Base-by-base conservation (phyloP, 257 asterid genomes). In the Capsicum chinense region DNA sequence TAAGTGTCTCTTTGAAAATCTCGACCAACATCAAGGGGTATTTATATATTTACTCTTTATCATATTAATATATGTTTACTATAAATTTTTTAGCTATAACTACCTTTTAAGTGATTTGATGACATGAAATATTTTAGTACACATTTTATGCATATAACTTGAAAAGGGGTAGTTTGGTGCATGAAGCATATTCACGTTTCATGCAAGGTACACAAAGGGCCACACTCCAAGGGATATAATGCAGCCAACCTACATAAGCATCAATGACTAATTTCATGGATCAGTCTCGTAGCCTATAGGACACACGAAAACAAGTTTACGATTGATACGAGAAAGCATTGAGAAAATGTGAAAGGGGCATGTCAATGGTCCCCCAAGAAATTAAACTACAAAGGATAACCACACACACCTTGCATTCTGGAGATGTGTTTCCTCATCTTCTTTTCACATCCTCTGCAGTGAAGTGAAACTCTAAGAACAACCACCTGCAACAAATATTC, bases 371-470 rank as follows among this genome's bases (percentile, higher is more conserved):
- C 81, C 62, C 63, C 64, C 15, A 26, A 54, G 4, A 78, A 76
- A 26, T 21, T 63, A 54, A 48, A 56, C 5, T 1, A 67, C 21
- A 50, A 76, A n/a, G 19, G 47, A 54, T 63, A 78, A 48, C 8
- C 13, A 79, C 79, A 83, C 80, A 83, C 19, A 57, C 86, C 86
- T 84, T 84, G 83, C 86, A 84, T 84, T 84, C 79, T 78, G n/a
- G 86, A 78, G 68, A 84, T 79, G 44, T 84, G 86, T 63, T 84
- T 84, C 73, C 83, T 84, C 63, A 84, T 69, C 81, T 84, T 84
- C 62, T 58, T 47, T 84, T 84, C 86, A 76, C 86, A 84, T 26
- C 86, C 86, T 81, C 69, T 84, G 47, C 86, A 84, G 71, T 84
- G 86, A 26, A 84, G 44, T 26, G 86, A 76, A 54, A 84, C 86